Evolutionary conservation across 2,329 filamentous ascomycete species (phyloP), one percentile per base, ranked within the genome.

Genomic region (Fusarium pseudocircinatum): DNA sequence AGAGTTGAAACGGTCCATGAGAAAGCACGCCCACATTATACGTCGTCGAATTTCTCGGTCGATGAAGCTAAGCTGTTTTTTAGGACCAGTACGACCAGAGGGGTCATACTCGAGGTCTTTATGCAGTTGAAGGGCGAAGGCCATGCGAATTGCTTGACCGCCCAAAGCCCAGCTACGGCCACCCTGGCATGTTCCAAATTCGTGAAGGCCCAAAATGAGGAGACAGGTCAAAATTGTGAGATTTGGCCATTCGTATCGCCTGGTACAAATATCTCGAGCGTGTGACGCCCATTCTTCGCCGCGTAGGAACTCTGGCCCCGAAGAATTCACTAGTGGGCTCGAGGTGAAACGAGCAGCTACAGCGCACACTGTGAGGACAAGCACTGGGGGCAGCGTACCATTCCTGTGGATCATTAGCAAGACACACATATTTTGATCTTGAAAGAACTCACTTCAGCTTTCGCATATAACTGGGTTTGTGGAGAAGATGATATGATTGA

Each of bases 1-100:
- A 1, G 96, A 98, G 82, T 97, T 98, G 85, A 98, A 98, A 1
- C 96, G 91, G 80, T 99, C 96, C 95, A 98, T 98, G 63, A 98
- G 83, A 78, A 97, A 97, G 80, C 96, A 98, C 18, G 95, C 94
- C 96, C 96, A 99, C 96, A 99, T 98, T 6, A 95, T 96, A 63
- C 96, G 90, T 75, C 96, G 87, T 68, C 96, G 89, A 60, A 98
- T 98, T 81, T 99, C 96, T 34, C 94, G 92, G 81, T 98, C 96
- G 22, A 95, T 94, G 75, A 96, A 96, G 79, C 94, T 97, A 59
- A 96, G 87, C 70, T 92, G 90, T 5, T 88, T 87, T 24, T 88
- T 87, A 18, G 88, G 86, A 26, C 88, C 87, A 44, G 89, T 88
- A n/a, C 87, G 85, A n/a, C 88, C 88, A 40, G 90, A 83, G 0